Evolutionary conservation across 78 protist genomes (phyloP), one percentile per base, ranked within the genome.

Genomic region (Bigelowiella natans): DNA sequence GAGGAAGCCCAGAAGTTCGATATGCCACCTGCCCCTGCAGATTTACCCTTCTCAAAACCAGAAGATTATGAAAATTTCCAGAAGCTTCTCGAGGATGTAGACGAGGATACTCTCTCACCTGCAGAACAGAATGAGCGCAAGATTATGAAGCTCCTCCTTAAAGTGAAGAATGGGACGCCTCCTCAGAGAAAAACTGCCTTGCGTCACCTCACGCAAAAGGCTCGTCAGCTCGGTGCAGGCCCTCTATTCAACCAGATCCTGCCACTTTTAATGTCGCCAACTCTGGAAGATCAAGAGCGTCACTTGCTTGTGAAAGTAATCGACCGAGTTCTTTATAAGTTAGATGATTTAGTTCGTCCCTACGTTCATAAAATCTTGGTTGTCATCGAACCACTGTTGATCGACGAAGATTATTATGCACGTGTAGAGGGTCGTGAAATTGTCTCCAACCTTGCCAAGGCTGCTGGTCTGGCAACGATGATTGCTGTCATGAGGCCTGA

Each of bases 391-490:
- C 99, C 99, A 86, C 90, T 97, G 86, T 95, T 99, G 39, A 96
- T 97, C 73, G 99, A 98, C 85, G 97, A 98, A 90, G 98, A 97
- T 92, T 96, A 95, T 89, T 97, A 95, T 91, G 99, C 99, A 1
- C 97, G 99, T 38, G 95, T 96, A 3, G 99, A 98, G 38, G 99
- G 99, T 1, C 90, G 99, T 31, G 99, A 98, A 73, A 97, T 98
- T 89, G 95, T 98, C 51, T 90, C 98, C 91, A 98, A 97, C 93
- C 94, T 98, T 87, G 91, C 98, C 51, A 98, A 97, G 92, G 99
- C 99, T 0, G 99, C 98, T 1, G 99, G 99, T 36, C 93, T 98
- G 34, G 95, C 99, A 0, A 94, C 98, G 31, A 98, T 98, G 99
- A 97, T 98, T 1, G 95, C 97, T 36, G 94, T 97, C 31, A 95